A percentile compares a stretch with the other conserved stretches of the same genome.
phyloP scores from a whole-genome alignment of 108 stramenopile species.

The Mediolabrus comicus region DNA sequence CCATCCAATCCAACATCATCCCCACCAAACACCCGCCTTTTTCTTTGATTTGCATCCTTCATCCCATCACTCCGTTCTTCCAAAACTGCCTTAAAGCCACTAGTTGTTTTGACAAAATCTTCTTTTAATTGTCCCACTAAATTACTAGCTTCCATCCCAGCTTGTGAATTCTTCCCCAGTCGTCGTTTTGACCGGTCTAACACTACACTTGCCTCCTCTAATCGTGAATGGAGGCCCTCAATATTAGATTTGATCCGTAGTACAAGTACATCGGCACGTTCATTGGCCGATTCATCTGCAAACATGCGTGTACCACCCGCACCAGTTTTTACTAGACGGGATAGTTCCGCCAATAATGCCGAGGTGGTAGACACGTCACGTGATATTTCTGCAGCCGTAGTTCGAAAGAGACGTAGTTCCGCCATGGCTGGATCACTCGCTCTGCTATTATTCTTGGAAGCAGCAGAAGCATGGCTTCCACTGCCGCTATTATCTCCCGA shows the following conservation, averaged over 20 bases:
- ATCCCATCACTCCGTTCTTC: slow-evolving; percentile 77
- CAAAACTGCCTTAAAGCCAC: slow-evolving; percentile 78
- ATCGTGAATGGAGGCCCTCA: slow-evolving; percentile 69
- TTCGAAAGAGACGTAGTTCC: slow-evolving; percentile 71
- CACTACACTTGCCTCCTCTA: slow-evolving; percentile 64
- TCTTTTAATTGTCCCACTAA: slow-evolving; percentile 74
- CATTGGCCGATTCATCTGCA: slow-evolving; percentile 57
- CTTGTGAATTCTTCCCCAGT: slow-evolving; percentile 74
- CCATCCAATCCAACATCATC: slow-evolving; percentile 17
- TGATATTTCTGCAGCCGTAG: slow-evolving; percentile 73
- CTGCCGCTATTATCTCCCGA: slow-evolving; percentile 8
- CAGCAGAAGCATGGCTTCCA: not conserved
- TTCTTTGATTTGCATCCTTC: slow-evolving; percentile 73
- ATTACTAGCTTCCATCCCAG: slow-evolving; percentile 81
- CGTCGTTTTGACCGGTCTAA: slow-evolving; percentile 67
- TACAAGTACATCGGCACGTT: slow-evolving; percentile 70
- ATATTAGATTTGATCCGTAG: slow-evolving; percentile 75
- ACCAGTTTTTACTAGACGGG: slow-evolving; percentile 62
- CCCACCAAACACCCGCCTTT: slow-evolving; percentile 69
- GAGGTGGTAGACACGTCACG: slow-evolving; percentile 77
- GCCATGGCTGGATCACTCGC: slow-evolving; percentile 29
- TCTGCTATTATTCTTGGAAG: not conserved
- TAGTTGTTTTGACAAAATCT: slow-evolving; percentile 78
- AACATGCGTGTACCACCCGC: slow-evolving; percentile 64
- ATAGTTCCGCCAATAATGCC: slow-evolving; percentile 62